Evolutionary conservation across 768 basidiomycete genomes (phyloP), one percentile per base, ranked within the genome.

Genomic region (Rhodotorula graminis): DNA sequence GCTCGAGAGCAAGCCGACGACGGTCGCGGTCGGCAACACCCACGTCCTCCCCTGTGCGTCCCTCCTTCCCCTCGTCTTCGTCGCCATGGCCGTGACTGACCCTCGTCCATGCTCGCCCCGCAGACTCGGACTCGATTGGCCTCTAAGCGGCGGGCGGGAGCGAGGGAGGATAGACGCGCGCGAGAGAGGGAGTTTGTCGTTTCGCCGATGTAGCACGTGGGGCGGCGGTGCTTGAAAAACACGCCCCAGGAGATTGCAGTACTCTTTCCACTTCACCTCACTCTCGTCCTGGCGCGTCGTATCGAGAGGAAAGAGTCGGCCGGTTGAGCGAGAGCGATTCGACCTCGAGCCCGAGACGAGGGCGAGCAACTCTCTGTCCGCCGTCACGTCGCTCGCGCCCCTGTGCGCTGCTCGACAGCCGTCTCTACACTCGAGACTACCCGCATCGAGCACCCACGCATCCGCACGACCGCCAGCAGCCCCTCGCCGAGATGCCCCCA

Each of bases 1-100:
- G 58, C 81, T 90, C 79, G 86, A 87, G 80, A 81, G 84, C 76
- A 90, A 92, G 82, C 91, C 94, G 29, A 93, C 92, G 37, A 92
- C 85, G 76, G 92, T 97, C 53, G 89, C 88, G 19, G 85, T 97
- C 61, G 96, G 94, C 58, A 88, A 95, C 79, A 82, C 88, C 75
- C 82, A 84, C 77, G 79, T 85, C 44, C 85, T 98, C 61, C 95
- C 96, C 49, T 76, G 74, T 75, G 47, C 47, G 61, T 60, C 11
- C 18, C 8, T 42, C 42, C 14, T 56, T 7, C 23, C 31, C 25
- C 1, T 47, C 15, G 6, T 16, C 1, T 0, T 52, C 42, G 14
- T 11, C 31, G 0, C 29, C 19, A 8, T 12, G 0, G 6, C 23
- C 37, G 21, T 9, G 8, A 29, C 47, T 42, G n/a, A 18, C 40